phyloP scores from a whole-genome alignment of 345 rosid genomes.

The Psidium friedrichsthalianum region DNA sequence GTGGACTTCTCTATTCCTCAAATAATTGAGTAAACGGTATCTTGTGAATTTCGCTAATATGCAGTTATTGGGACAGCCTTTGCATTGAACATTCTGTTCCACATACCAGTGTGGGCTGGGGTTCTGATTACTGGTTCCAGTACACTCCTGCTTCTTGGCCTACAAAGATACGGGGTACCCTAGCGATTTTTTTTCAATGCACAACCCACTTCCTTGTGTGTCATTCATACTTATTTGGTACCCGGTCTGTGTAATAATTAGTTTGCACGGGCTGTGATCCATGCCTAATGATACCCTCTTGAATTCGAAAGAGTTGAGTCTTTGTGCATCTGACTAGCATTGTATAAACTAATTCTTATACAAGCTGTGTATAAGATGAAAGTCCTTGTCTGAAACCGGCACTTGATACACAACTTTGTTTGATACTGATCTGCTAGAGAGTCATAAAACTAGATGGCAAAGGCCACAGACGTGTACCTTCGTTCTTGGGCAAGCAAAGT shows the following conservation, averaged over 20 bases:
- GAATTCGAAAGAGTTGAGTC: not conserved
- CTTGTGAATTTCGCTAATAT: not conserved
- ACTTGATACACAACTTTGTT: not conserved
- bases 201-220: not conserved
- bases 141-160: conserved; percentile 51
- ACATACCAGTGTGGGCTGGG: conserved; percentile 45
- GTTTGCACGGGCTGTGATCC: not conserved
- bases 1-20: not conserved
- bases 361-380: no score
- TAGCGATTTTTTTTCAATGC: not conserved
- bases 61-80: conserved; percentile 63
- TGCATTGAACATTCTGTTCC: conserved; percentile 39
- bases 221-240: not conserved
- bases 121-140: conserved; percentile 45
- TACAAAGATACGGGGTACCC: conserved; percentile 53
- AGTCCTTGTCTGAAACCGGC: no score
- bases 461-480: not conserved
- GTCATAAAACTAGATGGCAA: not conserved
- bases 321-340: not conserved
- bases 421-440: not conserved
- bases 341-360: no score
- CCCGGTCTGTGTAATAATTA: not conserved
- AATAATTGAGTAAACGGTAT: not conserved
- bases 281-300: not conserved
- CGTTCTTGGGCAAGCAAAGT: not conserved